Base-by-base conservation (phyloP, 805 yeast species). In the Metschnikowia vanudenii region DNA sequence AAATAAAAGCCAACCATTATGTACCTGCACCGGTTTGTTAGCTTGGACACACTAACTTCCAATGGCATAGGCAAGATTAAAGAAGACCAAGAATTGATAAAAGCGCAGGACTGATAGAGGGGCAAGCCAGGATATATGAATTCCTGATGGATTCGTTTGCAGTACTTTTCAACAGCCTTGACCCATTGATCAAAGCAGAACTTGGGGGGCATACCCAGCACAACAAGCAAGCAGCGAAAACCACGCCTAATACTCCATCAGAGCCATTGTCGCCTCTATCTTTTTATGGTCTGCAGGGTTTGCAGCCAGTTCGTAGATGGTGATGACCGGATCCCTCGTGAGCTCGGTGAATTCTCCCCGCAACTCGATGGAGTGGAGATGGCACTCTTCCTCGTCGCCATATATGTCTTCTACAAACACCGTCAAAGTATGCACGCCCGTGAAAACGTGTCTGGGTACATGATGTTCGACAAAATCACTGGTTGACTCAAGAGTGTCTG, bases 271-370 rank as follows among this genome's bases (percentile, higher is more conserved):
- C 24, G 53, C 59, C 35, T 54, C 59, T 29, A 64, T 41, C 29
- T 56, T 60, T 54, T 69, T 81, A 63, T 92, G 97, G 61, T 91
- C 97, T 1, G 84, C 80, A 0, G 97, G 97, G 62, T 91, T 91
- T 2, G 97, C 94, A 0, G 96, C 95, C 45, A 90, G 79, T 65
- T 92, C 98, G 63, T 91, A 92, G 17, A 87, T 60, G 0, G 96
- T 75, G 13, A 85, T 74, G 14, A 88, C 79, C 0, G 96, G 96
- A 35, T 85, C 88, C 51, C 76, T 76, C 28, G 70, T 62, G 41
- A 85, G 61, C 31, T 75, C 79, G 5, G 78, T 71, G 49, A 64
- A 76, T 52, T 81, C 85, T 1, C 98, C 98, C 38, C 97, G 71
- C 20, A 92, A 63, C 47, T 95, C 97, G 37, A 91, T 65, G 55